Base-by-base conservation (phyloP, 805 yeast species). In the Candida orba region DNA sequence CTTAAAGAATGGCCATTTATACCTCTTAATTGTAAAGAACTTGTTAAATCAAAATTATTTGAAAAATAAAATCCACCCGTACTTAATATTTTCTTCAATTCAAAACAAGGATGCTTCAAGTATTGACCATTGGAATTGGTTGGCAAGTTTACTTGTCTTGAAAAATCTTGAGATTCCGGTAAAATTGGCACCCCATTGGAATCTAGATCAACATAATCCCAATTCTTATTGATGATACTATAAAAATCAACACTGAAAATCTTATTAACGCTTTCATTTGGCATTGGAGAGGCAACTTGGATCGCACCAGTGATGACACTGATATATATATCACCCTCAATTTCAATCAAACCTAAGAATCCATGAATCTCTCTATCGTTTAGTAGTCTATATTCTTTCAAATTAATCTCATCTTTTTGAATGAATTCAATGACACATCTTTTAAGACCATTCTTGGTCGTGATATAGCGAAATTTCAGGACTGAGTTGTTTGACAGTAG, bases 31-130 rank as follows among this genome's bases (percentile, higher is more conserved):
- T 91, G 98, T 49, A 93, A 66, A 7, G 82, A 70, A n/a, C 88
- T 82, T 0, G 99, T 93, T 53, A 93, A 66, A 63, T 93, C 99
- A 62, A 89, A 93, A 64, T 89, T 91, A 5, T 88, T 81, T 43
- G 96, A 86, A 65, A 83, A 93, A 64, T 86, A 91, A 59, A 93
- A 93, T 1, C 95, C 86, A 4, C 98, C 97, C 58, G 84, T 85
- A 22, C 82, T 73, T 40, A 93, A 66, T 37, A 93, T 68, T 62
- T 87, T 89, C 52, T 81, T 76, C 47, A 93, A 61, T 42, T 84
- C 93, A 37, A 71, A 72, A 57, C 98, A 89, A 0, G 98, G 98
- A 56, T 91, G 62, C 29, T 44, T 54, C 8, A 33, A 27, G 29
- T 41, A 46, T 9, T 50, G 47, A 4, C 45, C 43, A 15, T 41